A percentile compares a stretch with the other conserved stretches of the same genome.
phyloP scores from a whole-genome alignment of 805 yeast genomes.

The Wickerhamomyces chaumierensis region DNA sequence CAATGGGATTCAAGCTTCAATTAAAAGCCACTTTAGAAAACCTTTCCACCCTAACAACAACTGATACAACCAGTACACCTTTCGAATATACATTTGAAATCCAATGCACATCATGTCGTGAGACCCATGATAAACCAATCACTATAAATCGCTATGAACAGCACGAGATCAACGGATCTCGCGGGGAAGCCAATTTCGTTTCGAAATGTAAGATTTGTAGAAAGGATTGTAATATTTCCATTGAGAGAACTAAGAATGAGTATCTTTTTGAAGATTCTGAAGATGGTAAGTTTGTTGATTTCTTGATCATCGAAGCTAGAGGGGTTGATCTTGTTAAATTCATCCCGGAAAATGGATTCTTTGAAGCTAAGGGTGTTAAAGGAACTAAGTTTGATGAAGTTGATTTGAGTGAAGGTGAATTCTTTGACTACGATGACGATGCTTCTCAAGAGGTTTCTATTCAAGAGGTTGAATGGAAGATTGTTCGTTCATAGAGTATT shows the following conservation, averaged over 20 bases:
- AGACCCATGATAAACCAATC: constrained; percentile 59
- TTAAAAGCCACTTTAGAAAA: constrained; percentile 25
- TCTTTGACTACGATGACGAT: constrained; percentile 92
- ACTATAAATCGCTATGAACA: constrained; percentile 56
- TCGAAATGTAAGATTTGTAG: constrained; percentile 63
- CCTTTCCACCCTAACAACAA: constrained; percentile 36
- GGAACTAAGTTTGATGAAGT: constrained; percentile 48
- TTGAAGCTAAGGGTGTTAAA: constrained; percentile 43
- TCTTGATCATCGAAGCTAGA: constrained; percentile 72
- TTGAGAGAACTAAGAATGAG: constrained; percentile 13
- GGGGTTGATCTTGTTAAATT: constrained; percentile 70
- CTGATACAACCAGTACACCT: constrained; percentile 48
- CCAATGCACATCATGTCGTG: constrained; percentile 73
- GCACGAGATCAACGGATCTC: constrained; percentile 54
- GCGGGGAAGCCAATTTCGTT: constrained; percentile 78
- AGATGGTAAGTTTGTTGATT: constrained; percentile 28
- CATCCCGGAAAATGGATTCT: constrained; percentile 47
- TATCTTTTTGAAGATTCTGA: constrained; percentile 16
- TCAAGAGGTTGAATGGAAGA: constrained; percentile 59
- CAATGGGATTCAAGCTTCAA: constrained; percentile 18
- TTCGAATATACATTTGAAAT: constrained; percentile 69
- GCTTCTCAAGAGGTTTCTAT: constrained; percentile 72
- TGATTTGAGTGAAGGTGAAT: constrained; percentile 71
- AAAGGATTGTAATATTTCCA: constrained; percentile 16
- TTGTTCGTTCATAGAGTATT: constrained; percentile 22